phyloP scores from a whole-genome alignment of 2,329 filamentous ascomycete genomes.

The Hirsutella minnesotensis region DNA sequence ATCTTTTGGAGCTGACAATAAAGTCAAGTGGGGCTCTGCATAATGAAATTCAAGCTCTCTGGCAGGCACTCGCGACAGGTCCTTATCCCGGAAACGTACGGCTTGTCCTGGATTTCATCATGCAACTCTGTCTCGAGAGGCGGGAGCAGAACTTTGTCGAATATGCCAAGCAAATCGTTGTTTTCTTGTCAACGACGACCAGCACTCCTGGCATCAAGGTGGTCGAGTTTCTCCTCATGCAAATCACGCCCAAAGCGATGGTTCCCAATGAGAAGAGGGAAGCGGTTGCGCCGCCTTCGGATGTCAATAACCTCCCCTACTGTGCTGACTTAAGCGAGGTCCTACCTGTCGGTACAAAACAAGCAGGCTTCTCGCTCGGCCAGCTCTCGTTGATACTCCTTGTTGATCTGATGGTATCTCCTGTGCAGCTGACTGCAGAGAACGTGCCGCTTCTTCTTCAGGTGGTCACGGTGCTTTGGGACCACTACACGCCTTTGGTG shows the following conservation, averaged over 20 bases:
- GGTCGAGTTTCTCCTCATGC: conserved; percentile 82
- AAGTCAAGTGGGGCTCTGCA: conserved; percentile 79
- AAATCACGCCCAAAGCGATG: conserved; percentile 94
- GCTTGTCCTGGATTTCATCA: conserved; percentile 91
- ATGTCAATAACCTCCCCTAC: conserved; percentile 69
- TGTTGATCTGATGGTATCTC: conserved; percentile 92
- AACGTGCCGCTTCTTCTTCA: conserved; percentile 80
- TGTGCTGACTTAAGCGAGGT: conserved; percentile 73
- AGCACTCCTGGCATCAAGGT: conserved; percentile 73
- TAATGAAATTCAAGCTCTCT: conserved; percentile 93
- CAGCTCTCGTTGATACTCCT: conserved; percentile 88
- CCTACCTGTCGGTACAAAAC: conserved; percentile 79
- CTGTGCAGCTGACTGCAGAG: conserved; percentile 66
- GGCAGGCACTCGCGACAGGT: conserved; percentile 90
- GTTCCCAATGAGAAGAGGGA: conserved; percentile 76
- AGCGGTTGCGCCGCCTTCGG: conserved; percentile 55
- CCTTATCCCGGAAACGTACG: conserved; percentile 91
- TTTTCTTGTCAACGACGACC: conserved; percentile 77
- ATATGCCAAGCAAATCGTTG: conserved; percentile 95
- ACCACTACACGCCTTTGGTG: conserved; percentile 89
- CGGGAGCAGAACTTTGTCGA: conserved; percentile 97
- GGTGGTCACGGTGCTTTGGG: conserved; percentile 89
- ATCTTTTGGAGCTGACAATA: conserved; percentile 92
- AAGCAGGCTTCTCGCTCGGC: conserved; percentile 81
- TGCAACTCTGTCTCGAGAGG: conserved; percentile 81